Evolutionary conservation across 1,284 basidiomycete species (phyloP), one percentile per base, ranked within the genome.

Genomic region (Sanghuangporus sanghuang): DNA sequence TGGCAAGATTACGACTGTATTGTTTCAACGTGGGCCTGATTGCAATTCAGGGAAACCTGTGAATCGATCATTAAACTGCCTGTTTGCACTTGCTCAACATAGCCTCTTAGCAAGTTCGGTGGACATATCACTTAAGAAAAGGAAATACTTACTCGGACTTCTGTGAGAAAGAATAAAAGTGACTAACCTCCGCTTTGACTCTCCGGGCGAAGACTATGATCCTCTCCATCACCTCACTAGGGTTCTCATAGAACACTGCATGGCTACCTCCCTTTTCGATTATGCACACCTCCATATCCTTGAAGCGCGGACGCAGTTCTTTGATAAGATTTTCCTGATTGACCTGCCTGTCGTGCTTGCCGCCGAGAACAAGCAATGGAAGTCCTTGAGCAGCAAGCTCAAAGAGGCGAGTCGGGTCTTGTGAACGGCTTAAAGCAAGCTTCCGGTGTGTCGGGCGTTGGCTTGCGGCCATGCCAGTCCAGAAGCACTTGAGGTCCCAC

Each of bases 221-320:
- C 35, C 23, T 62, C 16, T 57, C 54, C 61, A 62, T 57, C 53
- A 49, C 38, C 32, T 57, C 53, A 23, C 55, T 18, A 8, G 23
- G 32, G 44, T 49, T 62, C 35, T 62, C 54, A n/a, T 57, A 62
- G 38, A 57, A 57, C 9, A 46, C 36, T 14, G 61, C 55, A n/a
- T 62, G 61, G 32, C 61, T 62, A 3, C 62, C 62, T 8, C n/a
- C 62, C 48, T 58, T 52, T 40, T 40, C 40, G 6, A 63, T 49
- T 9, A 40, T n/a, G 16, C 36, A 44, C 2, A 63, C 39, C 7
- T 50, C 42, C 9, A 58, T 21, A 12, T 63, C 48, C 56, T 50
- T 58, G 44, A 63, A 58, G 39, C 49, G n/a, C 14, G 23, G 62
- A 18, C 38, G 16, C 21, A 62, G 18, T 38, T 46, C 62, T 1